Conservation (phyloP, 495 filamentous ascomycete species). For the Platismatia glauca region DNA sequence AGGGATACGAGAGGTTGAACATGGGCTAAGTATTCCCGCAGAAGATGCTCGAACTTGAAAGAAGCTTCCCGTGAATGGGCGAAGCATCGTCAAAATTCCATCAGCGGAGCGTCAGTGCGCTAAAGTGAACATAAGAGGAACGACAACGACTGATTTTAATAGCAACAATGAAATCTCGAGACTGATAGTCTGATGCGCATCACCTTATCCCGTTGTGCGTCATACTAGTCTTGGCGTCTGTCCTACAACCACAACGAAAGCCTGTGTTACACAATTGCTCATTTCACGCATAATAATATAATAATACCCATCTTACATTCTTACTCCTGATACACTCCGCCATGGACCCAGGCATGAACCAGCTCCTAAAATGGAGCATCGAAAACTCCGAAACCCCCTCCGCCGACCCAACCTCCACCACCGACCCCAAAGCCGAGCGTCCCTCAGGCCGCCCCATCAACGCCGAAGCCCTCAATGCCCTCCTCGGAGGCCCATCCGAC, state of each 20-base stretch:
- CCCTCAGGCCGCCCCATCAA: constrained; percentile 41
- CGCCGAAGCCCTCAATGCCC: constrained; percentile 55
- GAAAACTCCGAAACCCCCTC: constrained; percentile 55
- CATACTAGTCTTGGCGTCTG: not conserved
- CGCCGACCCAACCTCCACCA: constrained; percentile 27
- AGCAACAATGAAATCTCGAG: too few relatives aligned
- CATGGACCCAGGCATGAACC: constrained; percentile 54
- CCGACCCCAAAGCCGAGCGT: constrained; percentile 37
- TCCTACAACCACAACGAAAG: not conserved
- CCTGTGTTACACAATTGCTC: not conserved
- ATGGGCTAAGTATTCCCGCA: not conserved
- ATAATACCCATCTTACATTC: too few relatives aligned
- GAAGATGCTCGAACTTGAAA: constrained; percentile 11
- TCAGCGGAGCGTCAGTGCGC: not conserved
- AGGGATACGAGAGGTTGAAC: not conserved
- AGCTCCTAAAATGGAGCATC: constrained; percentile 90
- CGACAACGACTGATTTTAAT: not conserved
- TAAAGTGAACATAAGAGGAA: not conserved
- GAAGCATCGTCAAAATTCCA: not conserved
- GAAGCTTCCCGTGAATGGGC: constrained; percentile 15
- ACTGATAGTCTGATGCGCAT: not conserved
- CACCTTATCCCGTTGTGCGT: not conserved
- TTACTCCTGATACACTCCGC: constrained; percentile 15
- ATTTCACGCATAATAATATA: too few relatives aligned
- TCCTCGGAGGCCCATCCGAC: constrained; percentile 76